Evolutionary conservation across 441 rosid genomes (phyloP).

Genomic region (Daphne laureola): DNA sequence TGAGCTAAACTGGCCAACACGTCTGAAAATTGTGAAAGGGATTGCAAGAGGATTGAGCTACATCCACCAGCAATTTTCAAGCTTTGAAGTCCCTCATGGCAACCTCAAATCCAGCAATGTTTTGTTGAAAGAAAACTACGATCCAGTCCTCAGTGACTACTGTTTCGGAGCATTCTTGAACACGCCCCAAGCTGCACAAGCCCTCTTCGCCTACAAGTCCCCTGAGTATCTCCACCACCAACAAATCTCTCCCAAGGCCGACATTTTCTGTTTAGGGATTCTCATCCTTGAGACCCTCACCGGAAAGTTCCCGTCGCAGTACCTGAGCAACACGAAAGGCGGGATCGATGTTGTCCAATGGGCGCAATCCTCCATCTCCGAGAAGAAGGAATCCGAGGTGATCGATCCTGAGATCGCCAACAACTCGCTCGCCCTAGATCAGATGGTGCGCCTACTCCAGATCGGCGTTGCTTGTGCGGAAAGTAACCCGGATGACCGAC

Average conservation of each 20-base stretch:
- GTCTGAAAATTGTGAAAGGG: slow-evolving; percentile 64
- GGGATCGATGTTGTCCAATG: slow-evolving; percentile 64
- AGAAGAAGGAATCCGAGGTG: slow-evolving; percentile 46
- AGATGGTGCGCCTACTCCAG: slow-evolving; percentile 44
- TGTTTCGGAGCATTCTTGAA: slow-evolving; percentile 58
- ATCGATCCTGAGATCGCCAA: slow-evolving; percentile 65
- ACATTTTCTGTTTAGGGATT: slow-evolving; percentile 73
- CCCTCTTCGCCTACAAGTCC: slow-evolving; percentile 58
- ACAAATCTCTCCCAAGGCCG: slow-evolving; percentile 55
- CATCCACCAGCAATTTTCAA: slow-evolving; percentile 50
- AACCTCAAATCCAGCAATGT: slow-evolving; percentile 91
- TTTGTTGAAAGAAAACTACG: slow-evolving; percentile 36
- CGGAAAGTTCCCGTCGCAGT: slow-evolving; percentile 79
- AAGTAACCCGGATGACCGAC: slow-evolving; percentile 37
- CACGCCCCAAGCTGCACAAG: slow-evolving; percentile 29
- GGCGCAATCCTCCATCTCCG: slow-evolving; percentile 39
- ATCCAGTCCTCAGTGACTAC: slow-evolving; percentile 59
- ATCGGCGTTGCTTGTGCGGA: slow-evolving; percentile 56
- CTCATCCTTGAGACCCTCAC: slow-evolving; percentile 66
- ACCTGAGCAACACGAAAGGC: slow-evolving; percentile 53
- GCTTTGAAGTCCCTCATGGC: slow-evolving; percentile 76
- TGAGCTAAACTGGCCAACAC: slow-evolving; percentile 58
- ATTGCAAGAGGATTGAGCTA: slow-evolving; percentile 50
- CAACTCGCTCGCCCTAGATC: slow-evolving; percentile 20
- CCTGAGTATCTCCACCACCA: slow-evolving; percentile 44